These are phyloP conservation scores for Citrus trifoliata DNA, from an alignment of 345 rosid species.

Conservation along the genomic window DNA sequence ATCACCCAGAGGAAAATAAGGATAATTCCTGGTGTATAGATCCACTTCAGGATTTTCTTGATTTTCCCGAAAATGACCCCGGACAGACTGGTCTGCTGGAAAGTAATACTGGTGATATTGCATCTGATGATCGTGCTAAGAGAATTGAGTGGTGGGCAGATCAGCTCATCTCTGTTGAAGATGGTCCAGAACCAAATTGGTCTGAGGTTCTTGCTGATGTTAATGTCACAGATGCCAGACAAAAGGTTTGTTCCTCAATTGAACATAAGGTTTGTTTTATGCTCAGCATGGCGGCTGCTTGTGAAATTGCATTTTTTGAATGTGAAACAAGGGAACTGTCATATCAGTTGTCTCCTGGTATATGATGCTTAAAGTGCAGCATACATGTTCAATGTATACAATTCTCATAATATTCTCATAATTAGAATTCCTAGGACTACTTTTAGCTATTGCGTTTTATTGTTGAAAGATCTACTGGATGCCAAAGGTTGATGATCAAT, in stretches of 20 bases:
- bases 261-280: background rate
- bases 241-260: slow-evolving; percentile 45
- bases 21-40: slow-evolving; percentile 51
- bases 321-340: background rate
- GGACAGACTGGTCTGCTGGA: slow-evolving; percentile 42
- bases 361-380: background rate
- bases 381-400: background rate
- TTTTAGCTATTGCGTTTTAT: background rate
- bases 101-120: slow-evolving; percentile 35
- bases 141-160: slow-evolving; percentile 64
- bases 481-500: background rate
- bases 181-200: slow-evolving; percentile 62
- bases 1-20: slow-evolving; percentile 39
- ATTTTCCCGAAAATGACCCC: slow-evolving; percentile 41
- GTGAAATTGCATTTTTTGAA: background rate
- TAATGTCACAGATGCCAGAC: slow-evolving; percentile 34
- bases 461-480: background rate
- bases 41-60: slow-evolving; percentile 47
- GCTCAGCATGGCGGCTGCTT: background rate
- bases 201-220: slow-evolving; percentile 56
- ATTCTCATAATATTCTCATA: background rate
- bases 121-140: slow-evolving; percentile 37
- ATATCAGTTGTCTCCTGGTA: background rate
- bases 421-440: background rate
- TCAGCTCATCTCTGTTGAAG: slow-evolving; percentile 59